These are phyloP conservation scores for Fusarium virguliforme DNA, from an alignment of 2,329 filamentous ascomycete species.

Conservation along the genomic window DNA sequence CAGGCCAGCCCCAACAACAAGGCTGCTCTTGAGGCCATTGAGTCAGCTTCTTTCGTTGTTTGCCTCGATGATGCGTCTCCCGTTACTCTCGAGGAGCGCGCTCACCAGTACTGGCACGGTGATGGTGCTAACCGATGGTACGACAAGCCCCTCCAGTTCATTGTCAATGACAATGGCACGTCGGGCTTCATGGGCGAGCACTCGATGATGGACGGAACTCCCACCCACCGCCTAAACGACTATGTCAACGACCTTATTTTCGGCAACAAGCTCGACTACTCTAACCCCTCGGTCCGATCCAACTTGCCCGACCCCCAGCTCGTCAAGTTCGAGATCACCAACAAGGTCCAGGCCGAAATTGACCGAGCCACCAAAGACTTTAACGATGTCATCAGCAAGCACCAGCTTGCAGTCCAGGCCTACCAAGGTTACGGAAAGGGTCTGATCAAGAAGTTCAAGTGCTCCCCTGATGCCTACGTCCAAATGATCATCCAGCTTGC, in stretches of 20 bases:
- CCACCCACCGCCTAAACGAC: conserved; percentile 97
- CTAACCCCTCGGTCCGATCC: conserved; percentile 82
- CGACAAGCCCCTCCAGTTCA: conserved; percentile 98
- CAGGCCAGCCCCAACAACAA: conserved; percentile 85
- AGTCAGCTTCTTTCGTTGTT: conserved; percentile 90
- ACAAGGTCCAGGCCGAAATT: conserved; percentile 83
- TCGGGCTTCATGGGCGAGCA: conserved; percentile 99
- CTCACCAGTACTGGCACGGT: conserved; percentile 98
- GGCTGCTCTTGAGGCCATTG: conserved; percentile 83
- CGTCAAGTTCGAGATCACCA: conserved; percentile 84
- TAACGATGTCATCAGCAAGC: conserved; percentile 83
- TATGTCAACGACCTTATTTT: conserved; percentile 93
- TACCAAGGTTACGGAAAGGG: conserved; percentile 99
- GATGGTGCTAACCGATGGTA: conserved; percentile 97
- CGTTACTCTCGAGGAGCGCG: conserved; percentile 94
- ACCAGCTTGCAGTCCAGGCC: conserved; percentile 93
- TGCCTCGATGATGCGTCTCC: conserved; percentile 94
- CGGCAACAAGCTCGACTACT: conserved; percentile 93
- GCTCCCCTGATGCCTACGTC: conserved; percentile 96
- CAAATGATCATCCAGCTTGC: conserved; percentile 99
- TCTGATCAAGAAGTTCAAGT: conserved; percentile 99
- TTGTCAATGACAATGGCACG: conserved; percentile 97
- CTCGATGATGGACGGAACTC: conserved; percentile 99
- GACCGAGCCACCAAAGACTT: conserved; percentile 86
- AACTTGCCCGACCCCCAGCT: conserved; percentile 85